Conservation (phyloP, 805 yeast genomes). For the Candida incommunis region DNA sequence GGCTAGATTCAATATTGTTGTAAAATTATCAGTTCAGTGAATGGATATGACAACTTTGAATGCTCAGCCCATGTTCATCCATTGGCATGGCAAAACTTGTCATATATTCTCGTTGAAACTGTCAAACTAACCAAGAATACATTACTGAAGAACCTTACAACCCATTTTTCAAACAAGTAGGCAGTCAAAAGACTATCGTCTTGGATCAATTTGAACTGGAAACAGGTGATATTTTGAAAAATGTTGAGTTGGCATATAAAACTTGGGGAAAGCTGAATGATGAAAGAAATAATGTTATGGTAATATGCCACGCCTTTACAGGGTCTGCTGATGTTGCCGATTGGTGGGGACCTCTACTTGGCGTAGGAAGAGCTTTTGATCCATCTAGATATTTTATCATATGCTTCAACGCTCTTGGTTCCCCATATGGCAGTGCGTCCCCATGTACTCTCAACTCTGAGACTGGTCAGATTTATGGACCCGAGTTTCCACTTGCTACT, state of each 20-base stretch:
- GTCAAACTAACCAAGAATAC: constrained; percentile 13
- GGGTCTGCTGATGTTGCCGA: constrained; percentile 93
- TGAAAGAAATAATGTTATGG: constrained; percentile 57
- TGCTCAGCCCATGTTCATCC: too few species aligned
- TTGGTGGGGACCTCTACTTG: constrained; percentile 98
- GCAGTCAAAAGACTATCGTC: constrained; percentile 63
- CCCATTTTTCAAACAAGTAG: constrained; percentile 55
- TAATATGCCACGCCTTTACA: constrained; percentile 92
- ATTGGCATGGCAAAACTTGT: neutral
- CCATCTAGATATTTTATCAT: constrained; percentile 75
- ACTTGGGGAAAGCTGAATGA: constrained; percentile 84
- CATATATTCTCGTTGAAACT: neutral
- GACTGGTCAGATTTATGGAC: constrained; percentile 76
- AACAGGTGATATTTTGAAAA: constrained; percentile 55
- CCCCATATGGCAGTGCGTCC: constrained; percentile 92
- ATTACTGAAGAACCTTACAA: constrained; percentile 38
- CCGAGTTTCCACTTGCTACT: constrained; percentile 87
- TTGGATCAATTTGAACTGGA: constrained; percentile 66
- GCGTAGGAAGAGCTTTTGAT: constrained; percentile 77
- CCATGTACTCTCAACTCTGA: constrained; percentile 74
- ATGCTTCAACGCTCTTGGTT: constrained; percentile 86
- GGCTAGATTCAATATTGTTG: too few species aligned
- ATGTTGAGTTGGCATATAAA: constrained; percentile 89
- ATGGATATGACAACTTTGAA: too few species aligned
- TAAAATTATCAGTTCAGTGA: too few species aligned